Conservation (phyloP, 306 rosid species). For the Quercus robur region DNA sequence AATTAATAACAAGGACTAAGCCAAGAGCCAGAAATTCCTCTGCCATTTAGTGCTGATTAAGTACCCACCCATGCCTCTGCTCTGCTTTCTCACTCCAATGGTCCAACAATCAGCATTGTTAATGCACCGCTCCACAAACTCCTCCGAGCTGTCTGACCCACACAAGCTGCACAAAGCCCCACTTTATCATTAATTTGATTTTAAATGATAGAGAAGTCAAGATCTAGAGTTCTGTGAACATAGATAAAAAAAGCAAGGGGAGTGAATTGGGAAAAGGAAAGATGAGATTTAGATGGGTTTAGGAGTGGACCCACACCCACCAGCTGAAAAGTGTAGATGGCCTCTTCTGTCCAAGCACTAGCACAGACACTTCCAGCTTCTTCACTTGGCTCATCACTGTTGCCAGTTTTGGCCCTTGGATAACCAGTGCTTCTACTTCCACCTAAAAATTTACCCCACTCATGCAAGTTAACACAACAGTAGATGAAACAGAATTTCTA, state of each 20-base stretch:
- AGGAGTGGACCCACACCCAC: conserved; percentile 64
- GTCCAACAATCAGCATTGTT: conserved; percentile 83
- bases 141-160: conserved; percentile 62
- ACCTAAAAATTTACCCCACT: conserved; percentile 45
- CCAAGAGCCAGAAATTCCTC: conserved; percentile 96
- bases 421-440: conserved; percentile 84
- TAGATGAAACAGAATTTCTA: background rate
- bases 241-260: background rate
- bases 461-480: background rate
- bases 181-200: background rate
- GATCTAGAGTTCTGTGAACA: background rate
- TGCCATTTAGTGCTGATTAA: conserved; percentile 92
- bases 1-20: conserved; percentile 34
- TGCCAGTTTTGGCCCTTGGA: conserved; percentile 77
- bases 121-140: conserved; percentile 81
- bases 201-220: background rate
- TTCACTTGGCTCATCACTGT: conserved; percentile 87
- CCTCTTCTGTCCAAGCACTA: conserved; percentile 89
- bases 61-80: conserved; percentile 78
- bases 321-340: conserved; percentile 63
- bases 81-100: conserved; percentile 89
- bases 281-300: background rate
- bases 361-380: conserved; percentile 86
- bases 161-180: conserved; percentile 54
- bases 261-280: background rate